A percentile compares a stretch with the other conserved stretches of the same genome.
Conservation (phyloP, 2,329 filamentous ascomycete species). For the Fusarium tanahbumbuense region DNA sequence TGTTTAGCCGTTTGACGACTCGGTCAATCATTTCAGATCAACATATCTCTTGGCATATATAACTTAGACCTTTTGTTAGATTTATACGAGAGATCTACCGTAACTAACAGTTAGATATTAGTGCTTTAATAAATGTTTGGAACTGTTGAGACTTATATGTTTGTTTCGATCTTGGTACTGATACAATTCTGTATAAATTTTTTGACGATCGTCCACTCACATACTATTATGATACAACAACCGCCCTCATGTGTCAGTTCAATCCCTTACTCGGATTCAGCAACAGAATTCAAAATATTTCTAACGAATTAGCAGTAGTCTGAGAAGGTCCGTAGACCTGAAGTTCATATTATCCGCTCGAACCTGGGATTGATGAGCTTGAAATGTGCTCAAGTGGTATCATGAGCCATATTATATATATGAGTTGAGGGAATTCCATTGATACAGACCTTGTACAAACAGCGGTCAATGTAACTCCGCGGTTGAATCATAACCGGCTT, state of each 20-base stretch:
- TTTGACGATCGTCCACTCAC: background rate
- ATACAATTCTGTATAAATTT: background rate
- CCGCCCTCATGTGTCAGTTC: no score
- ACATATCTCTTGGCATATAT: background rate
- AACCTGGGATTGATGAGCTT: background rate
- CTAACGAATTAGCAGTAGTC: no score
- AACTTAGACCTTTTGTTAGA: background rate
- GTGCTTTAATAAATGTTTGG: accelerated
- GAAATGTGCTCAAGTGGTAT: background rate
- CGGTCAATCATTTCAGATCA: background rate
- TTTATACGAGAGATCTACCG: background rate
- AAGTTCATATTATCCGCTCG: background rate
- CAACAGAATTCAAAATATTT: accelerated
- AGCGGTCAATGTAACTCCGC: background rate
- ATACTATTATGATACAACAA: background rate
- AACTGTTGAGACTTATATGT: background rate
- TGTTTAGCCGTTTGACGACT: background rate
- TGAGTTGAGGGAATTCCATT: background rate
- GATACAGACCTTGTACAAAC: background rate
- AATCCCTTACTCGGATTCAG: no score
- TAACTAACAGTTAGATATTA: background rate
- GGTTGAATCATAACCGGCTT: background rate
- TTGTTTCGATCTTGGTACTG: accelerated
- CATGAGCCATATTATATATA: background rate
- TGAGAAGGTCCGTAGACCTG: background rate